Evolutionary conservation across 257 asterid species (phyloP).

Genomic region (Capsicum pubescens): DNA sequence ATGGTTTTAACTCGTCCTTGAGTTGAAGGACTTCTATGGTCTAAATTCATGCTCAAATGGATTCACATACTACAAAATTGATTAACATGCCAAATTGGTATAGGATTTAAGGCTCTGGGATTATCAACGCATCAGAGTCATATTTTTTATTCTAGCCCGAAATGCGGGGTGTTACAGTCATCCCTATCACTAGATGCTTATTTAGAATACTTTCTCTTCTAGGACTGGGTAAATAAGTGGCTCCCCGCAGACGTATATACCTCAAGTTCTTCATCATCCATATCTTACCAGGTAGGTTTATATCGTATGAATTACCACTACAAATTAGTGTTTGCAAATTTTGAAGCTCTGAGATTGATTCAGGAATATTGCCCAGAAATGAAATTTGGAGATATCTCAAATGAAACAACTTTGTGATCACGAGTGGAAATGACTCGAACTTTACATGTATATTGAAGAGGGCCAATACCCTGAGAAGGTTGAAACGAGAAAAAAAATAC

Average conservation of each 20-base stretch:
- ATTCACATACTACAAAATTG: no score
- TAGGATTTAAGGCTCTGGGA: no score
- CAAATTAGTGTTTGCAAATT: conserved; percentile 7
- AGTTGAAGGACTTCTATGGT: no score
- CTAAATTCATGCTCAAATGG: no score
- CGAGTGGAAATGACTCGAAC: background rate
- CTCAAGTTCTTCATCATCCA: conserved; percentile 21
- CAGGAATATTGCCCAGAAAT: no score
- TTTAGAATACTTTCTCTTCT: background rate
- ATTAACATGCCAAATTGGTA: no score
- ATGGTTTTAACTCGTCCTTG: no score
- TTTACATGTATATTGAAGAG: background rate
- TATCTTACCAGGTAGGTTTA: background rate
- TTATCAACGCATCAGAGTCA: no score
- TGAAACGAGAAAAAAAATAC: background rate
- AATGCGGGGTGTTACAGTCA: no score
- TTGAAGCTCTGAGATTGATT: background rate
- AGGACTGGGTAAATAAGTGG: background rate
- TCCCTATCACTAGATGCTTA: no score
- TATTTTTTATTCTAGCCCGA: no score
- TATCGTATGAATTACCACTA: background rate
- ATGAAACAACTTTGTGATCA: background rate
- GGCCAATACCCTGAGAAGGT: conserved; percentile 7
- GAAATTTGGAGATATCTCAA: conserved; percentile 17
- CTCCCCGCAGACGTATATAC: background rate